Conservation (phyloP, 768 basidiomycete species). For the Mycena capillaripes region DNA sequence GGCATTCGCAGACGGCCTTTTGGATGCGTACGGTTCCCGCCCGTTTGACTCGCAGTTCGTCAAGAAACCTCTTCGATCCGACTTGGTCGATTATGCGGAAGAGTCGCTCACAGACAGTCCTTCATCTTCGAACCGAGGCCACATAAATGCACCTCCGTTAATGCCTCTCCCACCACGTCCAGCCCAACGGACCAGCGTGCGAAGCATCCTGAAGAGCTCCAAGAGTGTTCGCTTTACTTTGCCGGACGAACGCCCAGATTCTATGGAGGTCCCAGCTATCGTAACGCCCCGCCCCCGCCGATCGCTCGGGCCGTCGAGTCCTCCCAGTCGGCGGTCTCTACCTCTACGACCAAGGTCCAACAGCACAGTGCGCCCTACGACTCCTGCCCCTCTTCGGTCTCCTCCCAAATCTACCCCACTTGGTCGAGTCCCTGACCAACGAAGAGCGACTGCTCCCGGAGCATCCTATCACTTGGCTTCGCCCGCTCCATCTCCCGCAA, state of each 20-base stretch:
- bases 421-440: conserved; percentile 17
- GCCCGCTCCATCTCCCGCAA: conserved; percentile 14
- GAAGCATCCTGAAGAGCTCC: conserved; percentile 54
- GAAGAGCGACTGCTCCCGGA: conserved; percentile 21
- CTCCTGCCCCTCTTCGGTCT: conserved; percentile 29
- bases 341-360: too few species aligned
- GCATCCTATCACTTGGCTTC: conserved; percentile 8
- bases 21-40: conserved; percentile 32
- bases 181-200: conserved; percentile 39
- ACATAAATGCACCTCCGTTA: conserved; percentile 39
- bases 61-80: conserved; percentile 35
- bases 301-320: conserved; percentile 26
- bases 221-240: conserved; percentile 62
- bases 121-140: conserved; percentile 14
- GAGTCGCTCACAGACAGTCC: conserved; percentile 30
- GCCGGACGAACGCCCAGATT: conserved; percentile 38
- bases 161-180: conserved; percentile 38
- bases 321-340: conserved; percentile 13
- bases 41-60: conserved; percentile 32
- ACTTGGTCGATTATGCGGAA: conserved; percentile 32
- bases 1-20: conserved; percentile 52
- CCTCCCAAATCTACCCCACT: conserved; percentile 20
- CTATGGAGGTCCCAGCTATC: neutral
- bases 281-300: conserved; percentile 22
- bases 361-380: conserved; percentile 25